These are phyloP conservation scores for Sarocladium oryzae DNA, from an alignment of 2,329 filamentous ascomycete genomes.

Conservation along the genomic window DNA sequence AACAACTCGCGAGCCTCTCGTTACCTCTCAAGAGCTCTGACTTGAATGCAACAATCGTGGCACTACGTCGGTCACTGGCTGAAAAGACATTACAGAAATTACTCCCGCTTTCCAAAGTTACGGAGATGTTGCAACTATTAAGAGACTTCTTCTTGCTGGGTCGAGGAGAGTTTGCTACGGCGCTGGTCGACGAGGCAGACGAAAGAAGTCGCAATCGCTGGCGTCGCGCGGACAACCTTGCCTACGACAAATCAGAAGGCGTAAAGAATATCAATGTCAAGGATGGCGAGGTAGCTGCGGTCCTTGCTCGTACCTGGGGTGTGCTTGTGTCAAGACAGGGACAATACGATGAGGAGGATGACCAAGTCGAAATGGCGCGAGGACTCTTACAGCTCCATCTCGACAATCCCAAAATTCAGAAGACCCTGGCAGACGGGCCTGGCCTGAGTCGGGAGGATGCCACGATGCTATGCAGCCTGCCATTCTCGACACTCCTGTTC, in stretches of 20 bases:
- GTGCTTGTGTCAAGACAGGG: constrained; percentile 69
- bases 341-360: constrained; percentile 68
- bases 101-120: constrained; percentile 68
- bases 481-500: constrained; percentile 77
- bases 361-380: constrained; percentile 75
- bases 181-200: constrained; percentile 79
- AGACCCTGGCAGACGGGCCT: constrained; percentile 25
- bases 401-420: constrained; percentile 35
- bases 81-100: constrained; percentile 77
- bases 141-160: constrained; percentile 83
- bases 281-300: constrained; percentile 76
- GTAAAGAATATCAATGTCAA: constrained; percentile 57
- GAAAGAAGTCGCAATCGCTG: constrained; percentile 69
- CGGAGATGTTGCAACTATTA: constrained; percentile 70
- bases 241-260: constrained; percentile 47
- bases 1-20: constrained; percentile 58
- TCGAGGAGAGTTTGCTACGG: constrained; percentile 85
- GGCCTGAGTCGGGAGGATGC: constrained; percentile 26
- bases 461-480: constrained; percentile 38
- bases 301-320: constrained; percentile 72
- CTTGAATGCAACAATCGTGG: constrained; percentile 65
- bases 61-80: constrained; percentile 75
- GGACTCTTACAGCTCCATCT: constrained; percentile 65
- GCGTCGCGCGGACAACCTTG: constrained; percentile 54
- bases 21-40: constrained; percentile 68